A percentile compares a stretch with the other conserved stretches of the same genome.
Evolutionary conservation across 2,329 filamentous ascomycete species (phyloP).

Genomic region (Aspergillus sp.): DNA sequence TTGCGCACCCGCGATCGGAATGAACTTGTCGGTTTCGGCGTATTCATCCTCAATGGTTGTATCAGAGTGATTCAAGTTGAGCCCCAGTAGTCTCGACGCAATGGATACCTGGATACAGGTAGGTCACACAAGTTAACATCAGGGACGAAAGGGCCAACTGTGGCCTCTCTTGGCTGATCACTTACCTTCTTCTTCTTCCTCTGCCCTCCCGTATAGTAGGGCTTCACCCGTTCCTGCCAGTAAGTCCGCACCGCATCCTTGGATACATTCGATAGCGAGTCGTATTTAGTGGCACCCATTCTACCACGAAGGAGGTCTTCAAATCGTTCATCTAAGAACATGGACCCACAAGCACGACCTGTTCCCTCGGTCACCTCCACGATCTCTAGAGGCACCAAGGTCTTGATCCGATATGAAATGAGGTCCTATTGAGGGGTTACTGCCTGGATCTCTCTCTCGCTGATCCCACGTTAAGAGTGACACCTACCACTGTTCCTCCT

Average conservation of each 20-base stretch:
- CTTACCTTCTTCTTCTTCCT: not conserved
- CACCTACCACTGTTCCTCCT: conserved; percentile 36
- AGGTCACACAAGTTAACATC: too few species aligned
- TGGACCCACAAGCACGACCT: conserved; percentile 33
- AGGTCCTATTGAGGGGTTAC: conserved; percentile 25
- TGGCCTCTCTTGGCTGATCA: not conserved
- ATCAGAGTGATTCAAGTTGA: not conserved
- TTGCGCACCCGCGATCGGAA: conserved; percentile 24
- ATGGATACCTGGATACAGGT: too few species aligned
- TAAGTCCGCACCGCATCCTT: conserved; percentile 27
- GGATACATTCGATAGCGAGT: conserved; percentile 23
- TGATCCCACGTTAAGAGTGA: not conserved
- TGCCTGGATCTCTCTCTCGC: not conserved
- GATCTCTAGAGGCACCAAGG: conserved; percentile 23
- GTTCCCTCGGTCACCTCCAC: conserved; percentile 28
- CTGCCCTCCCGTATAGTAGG: not conserved
- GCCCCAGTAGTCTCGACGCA: too few species aligned
- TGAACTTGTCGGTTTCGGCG: conserved; percentile 18
- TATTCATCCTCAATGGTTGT: conserved; percentile 21
- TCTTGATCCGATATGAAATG: conserved; percentile 30
- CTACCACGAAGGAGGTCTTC: conserved; percentile 22
- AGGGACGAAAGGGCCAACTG: too few species aligned
- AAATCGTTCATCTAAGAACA: conserved; percentile 30
- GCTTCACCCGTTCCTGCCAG: conserved; percentile 34
- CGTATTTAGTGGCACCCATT: conserved; percentile 27